Base-by-base conservation (phyloP, 352 stramenopile genomes). In the Globisporangium ultimum region DNA sequence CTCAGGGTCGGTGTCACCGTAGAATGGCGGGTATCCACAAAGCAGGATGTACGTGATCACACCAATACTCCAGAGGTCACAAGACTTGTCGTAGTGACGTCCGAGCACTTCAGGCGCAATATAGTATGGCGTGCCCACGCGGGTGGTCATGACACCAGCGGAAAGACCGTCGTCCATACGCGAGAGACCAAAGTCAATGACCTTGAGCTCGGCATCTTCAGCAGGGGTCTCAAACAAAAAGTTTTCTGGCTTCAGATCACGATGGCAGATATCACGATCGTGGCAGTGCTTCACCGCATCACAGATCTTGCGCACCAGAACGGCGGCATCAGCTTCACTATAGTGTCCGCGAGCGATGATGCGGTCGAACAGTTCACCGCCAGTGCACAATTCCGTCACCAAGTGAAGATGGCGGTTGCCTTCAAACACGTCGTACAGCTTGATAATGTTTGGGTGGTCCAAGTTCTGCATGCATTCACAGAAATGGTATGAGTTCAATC, bases 171-270 rank as follows among this genome's bases (percentile, higher is more conserved):
- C 88, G 60, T 97, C 87, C 75, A 97, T 97, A 36, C 87, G 85
- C 32, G 88, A 96, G 15, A 99, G 82, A 13, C 97, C 96, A 80
- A 99, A 99, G 78, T 99, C 97, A 68, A 99, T 99, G 66, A 99
- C 96, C 76, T 99, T 99, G 40, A 99, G 80, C 66, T 96, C 84
- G 3, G 89, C 79, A 57, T 97, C 82, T 50, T 97, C 89, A 14
- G 89, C 89, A 28, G 85, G 68, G 15, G 91, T 95, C 49, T 89
- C 89, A 53, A 98, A 98, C 32, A 99, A 58, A 58, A 98, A 98
- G 69, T 98, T 98, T 66, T 99, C 95, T 0, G 98, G 84, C 79
- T 99, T 99, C 43, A 99, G 80, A 71, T 99, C 96, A 28, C 96
- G 85, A 70, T 99, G 97, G 71, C 96, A 98, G 73, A 99, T 99